Evolutionary conservation across 345 rosid species (phyloP).

Genomic region (Salix arbutifolia): DNA sequence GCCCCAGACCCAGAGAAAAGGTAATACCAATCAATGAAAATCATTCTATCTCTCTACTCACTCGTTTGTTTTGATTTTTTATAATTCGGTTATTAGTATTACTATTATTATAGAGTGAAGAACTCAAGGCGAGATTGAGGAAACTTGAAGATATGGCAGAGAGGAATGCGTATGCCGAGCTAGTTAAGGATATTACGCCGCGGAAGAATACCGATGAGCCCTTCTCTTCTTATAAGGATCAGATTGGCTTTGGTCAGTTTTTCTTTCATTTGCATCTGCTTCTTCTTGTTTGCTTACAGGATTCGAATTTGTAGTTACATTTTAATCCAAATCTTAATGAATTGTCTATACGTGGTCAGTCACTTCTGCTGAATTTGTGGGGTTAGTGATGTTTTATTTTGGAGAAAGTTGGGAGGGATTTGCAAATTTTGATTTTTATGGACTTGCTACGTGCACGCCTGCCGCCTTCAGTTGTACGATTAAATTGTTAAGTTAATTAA

Average conservation of each 20-base stretch:
- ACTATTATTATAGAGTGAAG: constrained; percentile 54
- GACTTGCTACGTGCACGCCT: no score
- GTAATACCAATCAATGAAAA: constrained; percentile 18
- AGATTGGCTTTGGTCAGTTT: constrained; percentile 79
- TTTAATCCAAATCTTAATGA: no score
- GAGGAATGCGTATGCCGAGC: constrained; percentile 75
- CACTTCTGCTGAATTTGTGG: no score
- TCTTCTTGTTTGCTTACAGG: not conserved
- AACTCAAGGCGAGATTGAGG: constrained; percentile 56
- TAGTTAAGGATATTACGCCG: constrained; percentile 83
- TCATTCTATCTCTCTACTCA: not conserved
- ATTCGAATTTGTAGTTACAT: not conserved
- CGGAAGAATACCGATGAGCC: constrained; percentile 56
- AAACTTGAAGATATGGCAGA: constrained; percentile 73
- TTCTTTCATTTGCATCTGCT: not conserved
- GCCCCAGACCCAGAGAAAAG: constrained; percentile 82
- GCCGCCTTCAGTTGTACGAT: no score
- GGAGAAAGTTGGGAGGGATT: no score
- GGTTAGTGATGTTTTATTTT: no score
- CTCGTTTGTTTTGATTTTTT: not conserved
- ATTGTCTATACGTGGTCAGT: no score
- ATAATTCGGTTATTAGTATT: not conserved
- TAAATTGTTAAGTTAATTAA: no score
- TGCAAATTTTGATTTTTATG: no score
- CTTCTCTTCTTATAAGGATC: constrained; percentile 93